These are phyloP conservation scores for Globisporangium echinulatum DNA, from an alignment of 352 stramenopile species.

Conservation along the genomic window DNA sequence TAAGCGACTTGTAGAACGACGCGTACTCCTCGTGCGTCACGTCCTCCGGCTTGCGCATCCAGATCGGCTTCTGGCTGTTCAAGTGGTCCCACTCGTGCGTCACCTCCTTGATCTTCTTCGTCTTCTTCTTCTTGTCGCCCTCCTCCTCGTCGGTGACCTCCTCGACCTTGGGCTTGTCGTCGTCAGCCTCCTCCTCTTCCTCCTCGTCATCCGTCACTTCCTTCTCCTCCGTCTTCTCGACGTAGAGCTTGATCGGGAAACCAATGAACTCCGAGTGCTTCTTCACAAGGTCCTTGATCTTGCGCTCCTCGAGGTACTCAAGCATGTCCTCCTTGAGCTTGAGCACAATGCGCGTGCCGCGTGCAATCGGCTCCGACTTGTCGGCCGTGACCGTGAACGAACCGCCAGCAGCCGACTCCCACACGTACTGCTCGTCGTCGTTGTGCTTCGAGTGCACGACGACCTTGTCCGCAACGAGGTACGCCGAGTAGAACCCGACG, in stretches of 20 bases:
- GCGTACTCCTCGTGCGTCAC: constrained; percentile 99
- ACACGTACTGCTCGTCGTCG: constrained; percentile 97
- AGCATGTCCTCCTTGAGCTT: constrained; percentile 99
- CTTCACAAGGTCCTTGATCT: constrained; percentile 99
- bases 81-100: constrained; percentile 99
- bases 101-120: constrained; percentile 96
- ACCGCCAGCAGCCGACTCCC: constrained; percentile 95
- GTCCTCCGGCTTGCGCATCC: constrained; percentile 99
- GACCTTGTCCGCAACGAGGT: constrained; percentile 98
- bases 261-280: constrained; percentile 99
- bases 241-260: constrained; percentile 99
- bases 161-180: constrained; percentile 97
- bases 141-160: constrained; percentile 96
- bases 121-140: constrained; percentile 98
- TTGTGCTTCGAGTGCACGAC: constrained; percentile 99
- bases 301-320: constrained; percentile 98
- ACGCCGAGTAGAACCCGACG: constrained; percentile 99
- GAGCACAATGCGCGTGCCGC: constrained; percentile 95
- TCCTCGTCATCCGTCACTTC: constrained; percentile 99
- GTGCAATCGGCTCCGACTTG: constrained; percentile 80
- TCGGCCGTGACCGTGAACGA: constrained; percentile 96
- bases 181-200: constrained; percentile 91
- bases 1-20: constrained; percentile 99
- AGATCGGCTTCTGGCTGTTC: constrained; percentile 99
- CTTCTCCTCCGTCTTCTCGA: constrained; percentile 99